A percentile compares a stretch with the other conserved stretches of the same genome.
These are phyloP conservation scores for Lipomyces spencermartinsiae DNA, from an alignment of 805 yeast genomes.

Conservation along the genomic window DNA sequence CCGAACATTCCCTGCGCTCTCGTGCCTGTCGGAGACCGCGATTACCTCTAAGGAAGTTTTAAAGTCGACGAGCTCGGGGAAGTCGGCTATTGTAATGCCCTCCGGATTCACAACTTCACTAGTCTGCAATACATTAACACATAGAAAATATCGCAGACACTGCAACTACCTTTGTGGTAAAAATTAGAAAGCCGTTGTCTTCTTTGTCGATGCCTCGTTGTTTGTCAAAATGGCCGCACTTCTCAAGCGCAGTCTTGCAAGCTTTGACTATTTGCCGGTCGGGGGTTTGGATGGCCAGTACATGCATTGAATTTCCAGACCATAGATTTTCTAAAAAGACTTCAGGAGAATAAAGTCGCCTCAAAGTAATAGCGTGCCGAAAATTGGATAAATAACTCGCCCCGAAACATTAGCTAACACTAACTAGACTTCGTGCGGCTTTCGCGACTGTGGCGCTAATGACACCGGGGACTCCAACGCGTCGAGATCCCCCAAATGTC, in stretches of 20 bases:
- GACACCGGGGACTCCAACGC: background rate
- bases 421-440: background rate
- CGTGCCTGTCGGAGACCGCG: background rate
- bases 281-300: slow-evolving; percentile 16
- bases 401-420: background rate
- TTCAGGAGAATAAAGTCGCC: background rate
- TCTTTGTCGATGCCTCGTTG: slow-evolving; percentile 26
- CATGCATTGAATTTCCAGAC: slow-evolving; percentile 16
- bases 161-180: slow-evolving; percentile 25
- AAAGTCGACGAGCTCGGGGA: slow-evolving; percentile 7
- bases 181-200: slow-evolving; percentile 19
- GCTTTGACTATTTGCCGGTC: slow-evolving; percentile 25
- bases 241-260: slow-evolving; percentile 28
- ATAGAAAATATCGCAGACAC: background rate
- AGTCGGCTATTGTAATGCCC: background rate
- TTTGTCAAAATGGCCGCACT: slow-evolving; percentile 21
- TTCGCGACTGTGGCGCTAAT: background rate
- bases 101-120: background rate
- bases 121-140: background rate
- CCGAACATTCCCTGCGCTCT: background rate
- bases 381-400: too few species aligned
- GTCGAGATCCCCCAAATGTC: background rate
- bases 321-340: background rate
- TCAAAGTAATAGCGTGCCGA: background rate
- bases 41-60: slow-evolving; percentile 1